Evolutionary conservation across 768 basidiomycete species (phyloP).

Genomic region (Kwoniella botswanensis): DNA sequence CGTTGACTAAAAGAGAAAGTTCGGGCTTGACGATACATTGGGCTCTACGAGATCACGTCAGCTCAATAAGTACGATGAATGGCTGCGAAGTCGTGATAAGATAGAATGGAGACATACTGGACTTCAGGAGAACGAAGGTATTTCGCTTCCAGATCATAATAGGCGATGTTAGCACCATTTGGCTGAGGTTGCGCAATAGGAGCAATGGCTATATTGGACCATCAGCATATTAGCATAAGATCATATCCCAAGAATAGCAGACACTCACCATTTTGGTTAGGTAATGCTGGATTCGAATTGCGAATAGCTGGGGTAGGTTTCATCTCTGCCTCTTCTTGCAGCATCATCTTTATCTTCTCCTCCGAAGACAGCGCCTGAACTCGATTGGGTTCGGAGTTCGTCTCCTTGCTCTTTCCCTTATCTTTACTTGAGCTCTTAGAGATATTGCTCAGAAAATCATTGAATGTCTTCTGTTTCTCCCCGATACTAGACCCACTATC

Average conservation of each 20-base stretch:
- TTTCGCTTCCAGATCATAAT: not conserved
- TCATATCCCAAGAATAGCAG: too few species aligned
- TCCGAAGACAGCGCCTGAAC: constrained; percentile 13
- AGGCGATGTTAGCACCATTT: not conserved
- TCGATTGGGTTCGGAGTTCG: not conserved
- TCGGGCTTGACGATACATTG: not conserved
- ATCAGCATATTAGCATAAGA: too few species aligned
- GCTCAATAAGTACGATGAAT: not conserved
- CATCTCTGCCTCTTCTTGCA: not conserved
- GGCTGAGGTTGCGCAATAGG: not conserved
- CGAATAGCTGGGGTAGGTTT: not conserved
- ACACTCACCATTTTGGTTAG: not conserved
- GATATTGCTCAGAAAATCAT: not conserved
- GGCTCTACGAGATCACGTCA: not conserved
- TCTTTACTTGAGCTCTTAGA: not conserved
- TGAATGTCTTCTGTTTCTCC: constrained; percentile 1
- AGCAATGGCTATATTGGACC: too few species aligned
- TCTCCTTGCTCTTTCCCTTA: constrained; percentile 7
- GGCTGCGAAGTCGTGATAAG: not conserved
- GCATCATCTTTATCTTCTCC: constrained; percentile 15
- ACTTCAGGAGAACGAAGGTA: constrained; percentile 4
- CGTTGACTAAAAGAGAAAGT: not conserved
- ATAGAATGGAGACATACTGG: not conserved
- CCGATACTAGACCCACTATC: constrained; percentile 15
- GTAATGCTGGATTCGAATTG: not conserved